These are phyloP conservation scores for Hyphodiscus hymeniophilus DNA, from an alignment of 495 filamentous ascomycete species.

Conservation along the genomic window DNA sequence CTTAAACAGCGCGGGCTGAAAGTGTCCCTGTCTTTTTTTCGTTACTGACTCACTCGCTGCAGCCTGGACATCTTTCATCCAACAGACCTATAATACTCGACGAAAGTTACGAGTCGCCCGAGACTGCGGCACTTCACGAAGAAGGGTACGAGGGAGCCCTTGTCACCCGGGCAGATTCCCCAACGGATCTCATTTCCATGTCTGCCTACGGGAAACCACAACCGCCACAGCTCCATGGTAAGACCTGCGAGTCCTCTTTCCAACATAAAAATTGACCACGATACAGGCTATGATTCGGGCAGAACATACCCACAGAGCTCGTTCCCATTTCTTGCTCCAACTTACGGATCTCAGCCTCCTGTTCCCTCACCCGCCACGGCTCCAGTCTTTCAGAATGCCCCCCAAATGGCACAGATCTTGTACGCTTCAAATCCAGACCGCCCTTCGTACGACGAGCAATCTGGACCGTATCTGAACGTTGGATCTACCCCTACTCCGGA, in stretches of 20 bases:
- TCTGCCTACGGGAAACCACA: constrained; percentile 46
- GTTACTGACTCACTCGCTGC: constrained; percentile 11
- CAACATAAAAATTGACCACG: not conserved
- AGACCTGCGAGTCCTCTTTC: constrained; percentile 10
- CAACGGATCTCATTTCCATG: constrained; percentile 40
- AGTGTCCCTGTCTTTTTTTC: not conserved
- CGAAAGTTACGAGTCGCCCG: constrained; percentile 26
- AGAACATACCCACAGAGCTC: constrained; percentile 23
- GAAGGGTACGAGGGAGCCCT: constrained; percentile 33
- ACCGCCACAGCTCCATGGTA: constrained; percentile 35
- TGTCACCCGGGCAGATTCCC: constrained; percentile 31
- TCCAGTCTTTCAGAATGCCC: constrained; percentile 35
- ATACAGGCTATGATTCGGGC: constrained; percentile 29
- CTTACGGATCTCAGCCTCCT: constrained; percentile 16
- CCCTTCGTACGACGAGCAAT: constrained; percentile 42
- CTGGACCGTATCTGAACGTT: constrained; percentile 43
- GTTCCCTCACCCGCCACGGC: constrained; percentile 22
- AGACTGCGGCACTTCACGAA: constrained; percentile 26
- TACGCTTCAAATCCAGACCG: constrained; percentile 20
- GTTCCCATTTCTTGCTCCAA: constrained; percentile 24
- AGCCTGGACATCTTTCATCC: constrained; percentile 22
- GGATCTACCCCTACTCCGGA: constrained; percentile 43
- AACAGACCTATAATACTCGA: constrained; percentile 27
- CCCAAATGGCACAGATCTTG: constrained; percentile 41
- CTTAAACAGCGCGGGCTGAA: not conserved